These are phyloP conservation scores for Porogramme epimiltina DNA, from an alignment of 1,284 basidiomycete genomes.

Conservation along the genomic window DNA sequence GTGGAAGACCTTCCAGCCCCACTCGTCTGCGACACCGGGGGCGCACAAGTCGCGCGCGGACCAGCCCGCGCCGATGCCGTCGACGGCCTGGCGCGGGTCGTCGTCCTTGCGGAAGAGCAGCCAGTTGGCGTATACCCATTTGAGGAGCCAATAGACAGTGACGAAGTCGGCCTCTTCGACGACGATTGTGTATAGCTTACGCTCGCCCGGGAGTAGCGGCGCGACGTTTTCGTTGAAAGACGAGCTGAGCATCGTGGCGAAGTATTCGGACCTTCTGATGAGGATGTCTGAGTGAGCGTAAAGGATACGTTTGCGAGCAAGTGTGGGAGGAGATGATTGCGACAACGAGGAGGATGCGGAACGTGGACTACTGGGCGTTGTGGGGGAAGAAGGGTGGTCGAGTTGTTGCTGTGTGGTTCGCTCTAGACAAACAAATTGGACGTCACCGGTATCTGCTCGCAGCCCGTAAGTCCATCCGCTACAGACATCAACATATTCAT, in stretches of 20 bases:
- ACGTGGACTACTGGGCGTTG: constrained; percentile 32
- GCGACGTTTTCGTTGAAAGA: constrained; percentile 63
- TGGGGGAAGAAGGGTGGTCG: constrained; percentile 25
- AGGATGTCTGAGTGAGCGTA: constrained; percentile 85
- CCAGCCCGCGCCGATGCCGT: constrained; percentile 64
- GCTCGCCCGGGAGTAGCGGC: constrained; percentile 43
- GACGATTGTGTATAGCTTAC: constrained; percentile 64
- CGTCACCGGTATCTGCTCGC: constrained; percentile 49
- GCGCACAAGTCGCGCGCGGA: constrained; percentile 57
- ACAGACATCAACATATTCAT: constrained; percentile 6
- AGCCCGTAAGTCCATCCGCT: constrained; percentile 7
- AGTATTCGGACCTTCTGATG: constrained; percentile 75
- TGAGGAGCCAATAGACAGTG: constrained; percentile 83
- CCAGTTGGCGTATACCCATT: constrained; percentile 82
- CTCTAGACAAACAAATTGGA: constrained; percentile 73
- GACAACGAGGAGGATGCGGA: constrained; percentile 44
- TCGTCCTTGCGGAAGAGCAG: constrained; percentile 65
- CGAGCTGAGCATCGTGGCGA: constrained; percentile 76
- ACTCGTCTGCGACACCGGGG: constrained; percentile 49
- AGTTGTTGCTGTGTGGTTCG: constrained; percentile 36
- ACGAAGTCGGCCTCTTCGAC: constrained; percentile 84
- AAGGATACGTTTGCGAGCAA: constrained; percentile 68
- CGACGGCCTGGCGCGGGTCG: constrained; percentile 63
- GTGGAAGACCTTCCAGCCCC: constrained; percentile 69
- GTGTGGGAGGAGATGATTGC: constrained; percentile 43